Conservation (phyloP, 2,329 filamentous ascomycete species). For the Fusarium begoniae region DNA sequence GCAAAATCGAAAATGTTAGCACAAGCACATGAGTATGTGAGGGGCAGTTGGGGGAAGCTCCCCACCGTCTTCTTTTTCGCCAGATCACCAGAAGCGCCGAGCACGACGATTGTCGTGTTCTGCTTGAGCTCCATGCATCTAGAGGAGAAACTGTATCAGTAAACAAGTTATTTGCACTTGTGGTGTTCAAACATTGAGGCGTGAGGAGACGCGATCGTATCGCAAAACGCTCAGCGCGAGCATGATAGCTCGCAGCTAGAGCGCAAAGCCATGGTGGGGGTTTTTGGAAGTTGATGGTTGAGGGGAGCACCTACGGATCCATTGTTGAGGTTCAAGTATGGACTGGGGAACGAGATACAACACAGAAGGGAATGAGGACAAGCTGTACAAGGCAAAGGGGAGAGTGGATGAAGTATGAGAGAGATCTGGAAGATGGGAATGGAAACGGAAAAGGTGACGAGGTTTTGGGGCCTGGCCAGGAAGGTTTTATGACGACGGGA, state of each 20-base stretch:
- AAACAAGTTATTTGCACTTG: constrained; percentile 1
- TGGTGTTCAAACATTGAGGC: not conserved
- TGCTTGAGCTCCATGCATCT: constrained; percentile 92
- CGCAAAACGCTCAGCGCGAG: constrained; percentile 31
- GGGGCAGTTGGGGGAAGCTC: constrained; percentile 23
- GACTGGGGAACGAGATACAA: constrained; percentile 6
- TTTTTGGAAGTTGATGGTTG: constrained; percentile 26
- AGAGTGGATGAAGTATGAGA: constrained; percentile 22
- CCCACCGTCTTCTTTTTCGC: constrained; percentile 99
- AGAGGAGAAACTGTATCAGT: constrained; percentile 22
- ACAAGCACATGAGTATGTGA: constrained; percentile 6
- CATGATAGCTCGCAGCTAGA: constrained; percentile 26
- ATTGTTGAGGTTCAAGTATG: constrained; percentile 36
- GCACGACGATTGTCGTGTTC: constrained; percentile 95
- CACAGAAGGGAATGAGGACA: not conserved
- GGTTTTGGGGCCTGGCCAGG: constrained; percentile 26
- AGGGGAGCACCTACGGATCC: constrained; percentile 40
- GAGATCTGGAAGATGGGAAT: constrained; percentile 26
- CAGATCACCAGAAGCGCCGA: constrained; percentile 95
- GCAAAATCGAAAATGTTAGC: constrained; percentile 37
- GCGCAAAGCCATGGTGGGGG: constrained; percentile 37
- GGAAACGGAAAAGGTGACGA: constrained; percentile 35
- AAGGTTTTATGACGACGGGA: constrained; percentile 45
- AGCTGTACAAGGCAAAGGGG: constrained; percentile 5
- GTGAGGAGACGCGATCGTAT: constrained; percentile 8